A percentile compares a stretch with the other conserved stretches of the same genome.
Conservation (phyloP, 768 basidiomycete species). For the Tulasnella sp. region DNA sequence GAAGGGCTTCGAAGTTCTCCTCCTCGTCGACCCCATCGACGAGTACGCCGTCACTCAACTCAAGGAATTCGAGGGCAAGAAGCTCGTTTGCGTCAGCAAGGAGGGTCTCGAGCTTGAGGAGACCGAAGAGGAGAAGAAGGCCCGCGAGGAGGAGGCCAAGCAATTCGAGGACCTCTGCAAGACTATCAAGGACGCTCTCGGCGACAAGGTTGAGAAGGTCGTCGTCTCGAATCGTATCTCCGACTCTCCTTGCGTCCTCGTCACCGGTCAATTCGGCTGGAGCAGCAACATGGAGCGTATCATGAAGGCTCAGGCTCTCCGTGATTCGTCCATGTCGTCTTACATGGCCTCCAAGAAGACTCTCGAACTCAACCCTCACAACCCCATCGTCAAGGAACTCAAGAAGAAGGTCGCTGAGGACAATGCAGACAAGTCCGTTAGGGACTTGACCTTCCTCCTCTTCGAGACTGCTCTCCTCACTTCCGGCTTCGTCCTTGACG, state of each 20-base stretch:
- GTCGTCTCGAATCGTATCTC: constrained; percentile 95
- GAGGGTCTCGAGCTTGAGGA: constrained; percentile 99
- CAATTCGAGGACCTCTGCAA: constrained; percentile 83
- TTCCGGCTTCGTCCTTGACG: constrained; percentile 90
- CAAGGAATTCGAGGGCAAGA: constrained; percentile 98
- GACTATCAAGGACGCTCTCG: constrained; percentile 94
- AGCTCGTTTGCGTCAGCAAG: constrained; percentile 95
- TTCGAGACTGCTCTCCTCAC: constrained; percentile 96
- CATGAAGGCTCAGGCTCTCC: constrained; percentile 98
- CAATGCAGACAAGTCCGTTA: constrained; percentile 97
- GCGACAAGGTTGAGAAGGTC: constrained; percentile 99
- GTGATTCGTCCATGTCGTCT: constrained; percentile 94
- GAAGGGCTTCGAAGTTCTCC: constrained; percentile 97
- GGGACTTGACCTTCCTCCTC: constrained; percentile 88
- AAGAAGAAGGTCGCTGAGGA: constrained; percentile 93
- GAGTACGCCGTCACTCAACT: constrained; percentile 98
- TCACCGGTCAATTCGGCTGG: constrained; percentile 99
- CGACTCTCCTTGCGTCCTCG: constrained; percentile 92
- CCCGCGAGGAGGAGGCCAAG: constrained; percentile 72
- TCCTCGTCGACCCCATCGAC: constrained; percentile 97
- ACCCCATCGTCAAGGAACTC: constrained; percentile 92
- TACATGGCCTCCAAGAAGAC: constrained; percentile 99
- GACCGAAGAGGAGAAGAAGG: constrained; percentile 93
- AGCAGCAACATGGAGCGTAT: constrained; percentile 99
- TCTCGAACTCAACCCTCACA: constrained; percentile 84